These are phyloP conservation scores for Juncus effusus DNA, from an alignment of 176 grass and related monocot genomes.

Conservation along the genomic window DNA sequence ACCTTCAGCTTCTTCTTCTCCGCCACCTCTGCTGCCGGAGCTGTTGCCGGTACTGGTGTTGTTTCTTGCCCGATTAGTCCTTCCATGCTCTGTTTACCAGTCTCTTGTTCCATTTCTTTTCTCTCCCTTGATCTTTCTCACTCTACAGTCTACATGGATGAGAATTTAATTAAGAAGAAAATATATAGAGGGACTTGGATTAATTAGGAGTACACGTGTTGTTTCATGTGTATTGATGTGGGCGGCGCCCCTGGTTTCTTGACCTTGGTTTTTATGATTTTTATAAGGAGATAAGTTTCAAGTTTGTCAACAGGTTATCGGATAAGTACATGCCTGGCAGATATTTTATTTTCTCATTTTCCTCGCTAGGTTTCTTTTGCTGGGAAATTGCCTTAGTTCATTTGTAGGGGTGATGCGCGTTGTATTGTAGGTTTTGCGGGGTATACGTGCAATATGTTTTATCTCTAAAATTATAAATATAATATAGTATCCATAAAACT, in stretches of 20 bases:
- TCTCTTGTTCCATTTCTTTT: conserved; percentile 5
- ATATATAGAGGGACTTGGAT: background rate
- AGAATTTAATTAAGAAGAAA: background rate
- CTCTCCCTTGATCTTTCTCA: background rate
- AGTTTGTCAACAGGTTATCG: background rate
- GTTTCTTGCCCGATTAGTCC: background rate
- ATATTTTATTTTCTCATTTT: too few relatives aligned
- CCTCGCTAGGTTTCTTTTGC: too few relatives aligned
- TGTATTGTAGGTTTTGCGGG: too few relatives aligned
- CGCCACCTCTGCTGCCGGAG: background rate
- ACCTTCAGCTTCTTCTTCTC: conserved; percentile 40
- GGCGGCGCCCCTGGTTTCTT: background rate
- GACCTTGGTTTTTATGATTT: background rate
- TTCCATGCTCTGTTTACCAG: conserved; percentile 16
- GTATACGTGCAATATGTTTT: too few relatives aligned
- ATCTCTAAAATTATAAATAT: too few relatives aligned
- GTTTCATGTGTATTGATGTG: background rate
- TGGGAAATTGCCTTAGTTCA: too few relatives aligned
- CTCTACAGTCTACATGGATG: background rate
- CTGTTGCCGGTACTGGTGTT: background rate
- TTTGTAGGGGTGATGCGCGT: background rate
- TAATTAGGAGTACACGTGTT: conserved; percentile 8
- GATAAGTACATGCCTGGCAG: background rate
- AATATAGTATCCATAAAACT: too few relatives aligned
- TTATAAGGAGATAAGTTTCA: background rate